Evolutionary conservation across 2,329 filamentous ascomycete species (phyloP).

Genomic region (Mariannaea elegans): DNA sequence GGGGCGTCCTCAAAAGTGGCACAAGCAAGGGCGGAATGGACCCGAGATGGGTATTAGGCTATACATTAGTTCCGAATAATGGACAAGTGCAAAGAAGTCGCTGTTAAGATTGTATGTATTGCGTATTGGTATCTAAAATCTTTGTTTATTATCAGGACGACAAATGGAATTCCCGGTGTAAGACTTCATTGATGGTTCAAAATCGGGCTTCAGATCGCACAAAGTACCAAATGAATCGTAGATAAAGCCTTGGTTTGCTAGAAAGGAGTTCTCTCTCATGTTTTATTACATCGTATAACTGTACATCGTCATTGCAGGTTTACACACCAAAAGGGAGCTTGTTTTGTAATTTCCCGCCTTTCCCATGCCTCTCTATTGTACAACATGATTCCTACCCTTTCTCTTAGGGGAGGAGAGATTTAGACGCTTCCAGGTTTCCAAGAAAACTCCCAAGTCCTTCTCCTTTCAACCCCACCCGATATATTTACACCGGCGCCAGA

Average conservation of each 20-base stretch:
- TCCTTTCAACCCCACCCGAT: slow-evolving; percentile 4
- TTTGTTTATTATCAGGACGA: too few species aligned
- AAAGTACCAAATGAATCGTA: not conserved
- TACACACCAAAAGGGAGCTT: slow-evolving; percentile 15
- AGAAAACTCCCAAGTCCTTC: not conserved
- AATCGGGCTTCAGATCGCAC: too few species aligned
- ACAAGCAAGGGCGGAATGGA: slow-evolving; percentile 12
- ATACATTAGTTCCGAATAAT: slow-evolving; percentile 20
- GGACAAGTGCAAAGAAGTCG: slow-evolving; percentile 18
- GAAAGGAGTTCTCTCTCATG: not conserved
- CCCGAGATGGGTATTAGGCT: slow-evolving; percentile 13
- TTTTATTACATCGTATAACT: slow-evolving; percentile 27
- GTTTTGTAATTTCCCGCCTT: slow-evolving; percentile 3
- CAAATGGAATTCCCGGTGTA: too few species aligned
- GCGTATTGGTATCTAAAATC: too few species aligned
- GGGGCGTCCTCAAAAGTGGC: slow-evolving; percentile 18
- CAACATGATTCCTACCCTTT: slow-evolving; percentile 12
- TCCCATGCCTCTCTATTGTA: slow-evolving; percentile 28
- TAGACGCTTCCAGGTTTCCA: not conserved
- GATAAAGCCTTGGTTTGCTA: not conserved
- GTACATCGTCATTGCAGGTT: slow-evolving; percentile 11
- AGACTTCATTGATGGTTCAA: too few species aligned
- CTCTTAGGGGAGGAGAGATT: not conserved
- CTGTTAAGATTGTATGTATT: not conserved
- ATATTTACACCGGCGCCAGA: slow-evolving; percentile 25